These are phyloP conservation scores for Hypoxylon trugodes DNA, from an alignment of 495 filamentous ascomycete genomes.

Conservation along the genomic window DNA sequence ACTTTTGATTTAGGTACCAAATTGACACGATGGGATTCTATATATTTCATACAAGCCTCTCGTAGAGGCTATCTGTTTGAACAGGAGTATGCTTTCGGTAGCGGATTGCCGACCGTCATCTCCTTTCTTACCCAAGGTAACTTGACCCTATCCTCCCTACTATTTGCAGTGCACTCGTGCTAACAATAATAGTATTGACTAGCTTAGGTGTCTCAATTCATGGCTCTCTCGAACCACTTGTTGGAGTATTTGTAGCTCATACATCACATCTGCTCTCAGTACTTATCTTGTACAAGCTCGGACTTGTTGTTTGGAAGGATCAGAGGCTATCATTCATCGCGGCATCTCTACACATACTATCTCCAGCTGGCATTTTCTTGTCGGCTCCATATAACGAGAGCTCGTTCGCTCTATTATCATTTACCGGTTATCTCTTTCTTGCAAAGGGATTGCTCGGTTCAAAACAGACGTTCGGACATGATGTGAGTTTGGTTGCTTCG, in stretches of 20 bases:
- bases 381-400: conserved; percentile 88
- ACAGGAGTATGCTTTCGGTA: conserved; percentile 96
- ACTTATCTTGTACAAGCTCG: conserved; percentile 72
- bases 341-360: conserved; percentile 79
- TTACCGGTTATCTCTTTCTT: conserved; percentile 77
- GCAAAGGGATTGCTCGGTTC: conserved; percentile 58
- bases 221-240: conserved; percentile 49
- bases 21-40: conserved; percentile 88
- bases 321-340: conserved; percentile 68
- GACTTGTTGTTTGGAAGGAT: conserved; percentile 52
- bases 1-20: conserved; percentile 56
- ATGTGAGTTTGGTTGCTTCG: conserved; percentile 60
- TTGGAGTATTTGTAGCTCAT: conserved; percentile 72
- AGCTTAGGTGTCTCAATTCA: conserved; percentile 18
- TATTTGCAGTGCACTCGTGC: not conserved
- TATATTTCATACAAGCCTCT: conserved; percentile 80
- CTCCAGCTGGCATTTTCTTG: conserved; percentile 88
- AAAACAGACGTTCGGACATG: conserved; percentile 35
- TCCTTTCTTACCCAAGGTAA: conserved; percentile 45
- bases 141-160: not conserved
- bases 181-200: conserved; percentile 27
- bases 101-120: conserved; percentile 67
- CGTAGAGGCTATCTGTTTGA: conserved; percentile 82
- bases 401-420: conserved; percentile 78
- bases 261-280: conserved; percentile 78